These are phyloP conservation scores for Candida glucosophila DNA, from an alignment of 1,139 yeast genomes.

Conservation along the genomic window DNA sequence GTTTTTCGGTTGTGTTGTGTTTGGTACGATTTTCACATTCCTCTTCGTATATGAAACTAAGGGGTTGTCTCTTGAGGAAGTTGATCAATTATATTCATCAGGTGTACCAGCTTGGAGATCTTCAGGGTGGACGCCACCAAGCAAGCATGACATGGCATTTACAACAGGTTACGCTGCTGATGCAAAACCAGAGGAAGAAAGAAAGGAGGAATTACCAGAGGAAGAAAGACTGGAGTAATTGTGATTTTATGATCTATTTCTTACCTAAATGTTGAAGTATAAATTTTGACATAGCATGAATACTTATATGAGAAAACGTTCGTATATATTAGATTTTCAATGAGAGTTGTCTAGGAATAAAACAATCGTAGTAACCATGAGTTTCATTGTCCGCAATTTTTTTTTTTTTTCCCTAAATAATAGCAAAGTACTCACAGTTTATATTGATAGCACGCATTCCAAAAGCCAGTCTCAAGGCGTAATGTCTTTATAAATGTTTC, in stretches of 20 bases:
- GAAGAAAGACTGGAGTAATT: no score
- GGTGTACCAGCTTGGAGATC: constrained; percentile 41
- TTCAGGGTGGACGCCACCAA: constrained; percentile 35
- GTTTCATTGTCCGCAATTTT: no score
- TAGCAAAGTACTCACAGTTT: no score
- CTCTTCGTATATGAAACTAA: constrained; percentile 91
- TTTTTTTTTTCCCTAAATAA: no score
- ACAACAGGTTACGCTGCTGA: constrained; percentile 7
- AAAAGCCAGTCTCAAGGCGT: constrained; percentile 35
- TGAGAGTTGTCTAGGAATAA: no score
- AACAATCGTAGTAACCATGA: no score
- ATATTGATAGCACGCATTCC: constrained; percentile 36
- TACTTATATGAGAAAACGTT: no score
- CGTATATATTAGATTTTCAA: no score
- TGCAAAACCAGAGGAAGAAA: constrained; percentile 6
- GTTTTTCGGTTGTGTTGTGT: constrained; percentile 34
- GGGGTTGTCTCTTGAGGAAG: constrained; percentile 81
- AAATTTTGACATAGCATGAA: no score
- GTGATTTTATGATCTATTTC: no score
- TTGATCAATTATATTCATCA: constrained; percentile 60
- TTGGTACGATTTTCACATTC: constrained; percentile 47
- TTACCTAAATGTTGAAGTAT: no score
- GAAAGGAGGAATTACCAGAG: constrained; percentile 3
- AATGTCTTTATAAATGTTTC: constrained; percentile 24
- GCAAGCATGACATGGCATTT: constrained; percentile 16